phyloP scores from a whole-genome alignment of 148 eudicot species.

The Hydrangea macrophylla region DNA sequence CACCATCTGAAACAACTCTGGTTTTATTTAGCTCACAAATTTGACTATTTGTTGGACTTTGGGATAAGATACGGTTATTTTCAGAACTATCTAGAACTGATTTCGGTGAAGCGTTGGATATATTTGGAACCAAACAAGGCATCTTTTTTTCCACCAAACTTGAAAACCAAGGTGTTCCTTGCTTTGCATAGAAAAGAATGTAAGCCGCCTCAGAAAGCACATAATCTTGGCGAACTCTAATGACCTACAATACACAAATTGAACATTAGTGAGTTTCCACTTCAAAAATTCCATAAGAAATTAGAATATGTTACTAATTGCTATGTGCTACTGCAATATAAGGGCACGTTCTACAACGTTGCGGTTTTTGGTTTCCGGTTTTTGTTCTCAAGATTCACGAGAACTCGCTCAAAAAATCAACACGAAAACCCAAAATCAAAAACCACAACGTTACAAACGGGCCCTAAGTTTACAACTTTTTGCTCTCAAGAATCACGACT shows the following conservation, averaged over 20 bases:
- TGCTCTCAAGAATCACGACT: too few species aligned
- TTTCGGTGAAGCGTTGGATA: slow-evolving; percentile 59
- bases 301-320: too few species aligned
- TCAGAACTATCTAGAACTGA: slow-evolving; percentile 61
- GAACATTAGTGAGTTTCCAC: too few species aligned
- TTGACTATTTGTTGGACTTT: slow-evolving; percentile 3
- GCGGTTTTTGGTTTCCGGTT: too few species aligned
- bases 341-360: not conserved
- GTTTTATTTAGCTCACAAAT: slow-evolving; percentile 22
- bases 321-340: too few species aligned
- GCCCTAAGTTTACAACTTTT: too few species aligned
- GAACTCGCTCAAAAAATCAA: too few species aligned
- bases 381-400: too few species aligned
- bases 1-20: slow-evolving; percentile 11
- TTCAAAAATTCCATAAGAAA: too few species aligned
- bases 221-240: slow-evolving; percentile 42
- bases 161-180: slow-evolving; percentile 79
- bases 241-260: slow-evolving; percentile 38
- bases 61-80: slow-evolving; percentile 17
- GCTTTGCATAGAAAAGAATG: slow-evolving; percentile 76
- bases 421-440: too few species aligned
- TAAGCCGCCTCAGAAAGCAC: slow-evolving; percentile 88
- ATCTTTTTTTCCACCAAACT: slow-evolving; percentile 47
- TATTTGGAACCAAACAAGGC: slow-evolving; percentile 15
- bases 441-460: too few species aligned